Conservation (phyloP, 345 rosid genomes). For the Cardamine occulta region DNA sequence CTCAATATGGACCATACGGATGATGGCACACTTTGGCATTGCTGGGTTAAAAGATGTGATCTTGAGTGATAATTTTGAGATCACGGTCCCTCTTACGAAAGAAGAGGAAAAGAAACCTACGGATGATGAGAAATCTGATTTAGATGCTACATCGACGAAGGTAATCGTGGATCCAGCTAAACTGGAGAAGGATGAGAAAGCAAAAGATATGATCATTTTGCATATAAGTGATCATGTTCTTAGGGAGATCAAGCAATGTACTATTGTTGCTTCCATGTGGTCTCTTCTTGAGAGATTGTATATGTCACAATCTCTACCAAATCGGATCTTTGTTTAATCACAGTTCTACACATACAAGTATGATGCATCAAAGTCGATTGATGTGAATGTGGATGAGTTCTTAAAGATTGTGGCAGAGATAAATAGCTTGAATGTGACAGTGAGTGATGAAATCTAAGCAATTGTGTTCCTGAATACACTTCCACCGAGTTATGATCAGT, state of each 20-base stretch:
- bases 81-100: too few species aligned
- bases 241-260: neutral
- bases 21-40: too few species aligned
- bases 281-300: neutral
- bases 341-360: neutral
- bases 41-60: too few species aligned
- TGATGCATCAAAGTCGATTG: neutral
- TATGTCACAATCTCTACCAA: neutral
- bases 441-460: too few species aligned
- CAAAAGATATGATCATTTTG: neutral
- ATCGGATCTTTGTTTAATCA: neutral
- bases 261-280: neutral
- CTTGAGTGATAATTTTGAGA: too few species aligned
- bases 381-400: neutral
- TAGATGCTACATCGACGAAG: neutral
- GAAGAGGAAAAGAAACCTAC: too few species aligned
- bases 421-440: neutral
- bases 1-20: too few species aligned
- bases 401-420: neutral
- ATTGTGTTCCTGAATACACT: too few species aligned
- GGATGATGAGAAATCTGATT: too few species aligned
- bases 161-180: neutral
- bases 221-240: neutral
- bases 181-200: neutral
- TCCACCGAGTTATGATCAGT: too few species aligned